Evolutionary conservation across 129 eudicot genomes (phyloP).

Genomic region (Artemisia tridentata): DNA sequence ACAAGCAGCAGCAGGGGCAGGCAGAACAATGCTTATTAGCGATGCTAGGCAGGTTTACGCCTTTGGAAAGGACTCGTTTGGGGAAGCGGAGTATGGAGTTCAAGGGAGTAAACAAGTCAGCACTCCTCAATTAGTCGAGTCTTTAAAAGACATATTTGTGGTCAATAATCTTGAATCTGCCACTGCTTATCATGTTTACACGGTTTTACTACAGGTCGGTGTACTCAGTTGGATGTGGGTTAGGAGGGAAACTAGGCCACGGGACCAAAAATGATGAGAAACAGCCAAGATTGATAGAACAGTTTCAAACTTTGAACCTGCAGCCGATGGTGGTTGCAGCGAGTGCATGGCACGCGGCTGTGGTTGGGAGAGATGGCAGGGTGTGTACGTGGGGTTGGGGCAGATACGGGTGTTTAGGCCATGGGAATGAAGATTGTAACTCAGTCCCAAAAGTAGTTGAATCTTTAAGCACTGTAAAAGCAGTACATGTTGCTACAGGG

Average conservation of each 20-base stretch:
- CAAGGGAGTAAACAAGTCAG: constrained; percentile 68
- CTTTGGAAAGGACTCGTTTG: constrained; percentile 89
- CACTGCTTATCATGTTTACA: neutral
- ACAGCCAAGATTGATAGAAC: constrained; percentile 79
- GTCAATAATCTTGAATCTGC: constrained; percentile 17
- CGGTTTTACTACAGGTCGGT: constrained; percentile 63
- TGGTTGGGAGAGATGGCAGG: constrained; percentile 86
- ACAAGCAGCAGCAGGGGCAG: constrained; percentile 97
- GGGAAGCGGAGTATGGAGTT: constrained; percentile 79
- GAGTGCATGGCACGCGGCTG: constrained; percentile 99
- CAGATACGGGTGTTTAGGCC: constrained; percentile 88
- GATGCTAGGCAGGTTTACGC: constrained; percentile 83
- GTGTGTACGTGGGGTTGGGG: constrained; percentile 99
- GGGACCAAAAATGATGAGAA: constrained; percentile 79
- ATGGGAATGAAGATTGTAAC: constrained; percentile 93
- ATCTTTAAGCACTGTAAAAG: constrained; percentile 71
- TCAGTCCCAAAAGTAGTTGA: constrained; percentile 91
- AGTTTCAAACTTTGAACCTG: constrained; percentile 64
- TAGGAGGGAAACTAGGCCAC: constrained; percentile 96
- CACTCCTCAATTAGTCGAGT: constrained; percentile 81
- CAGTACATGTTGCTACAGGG: constrained; percentile 94
- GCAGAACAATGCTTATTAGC: constrained; percentile 84
- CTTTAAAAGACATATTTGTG: constrained; percentile 81
- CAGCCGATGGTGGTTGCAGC: constrained; percentile 93
- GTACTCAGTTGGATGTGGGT: constrained; percentile 96